phyloP scores from a whole-genome alignment of 2,329 filamentous ascomycete genomes.

The Scytalidium lignicola region DNA sequence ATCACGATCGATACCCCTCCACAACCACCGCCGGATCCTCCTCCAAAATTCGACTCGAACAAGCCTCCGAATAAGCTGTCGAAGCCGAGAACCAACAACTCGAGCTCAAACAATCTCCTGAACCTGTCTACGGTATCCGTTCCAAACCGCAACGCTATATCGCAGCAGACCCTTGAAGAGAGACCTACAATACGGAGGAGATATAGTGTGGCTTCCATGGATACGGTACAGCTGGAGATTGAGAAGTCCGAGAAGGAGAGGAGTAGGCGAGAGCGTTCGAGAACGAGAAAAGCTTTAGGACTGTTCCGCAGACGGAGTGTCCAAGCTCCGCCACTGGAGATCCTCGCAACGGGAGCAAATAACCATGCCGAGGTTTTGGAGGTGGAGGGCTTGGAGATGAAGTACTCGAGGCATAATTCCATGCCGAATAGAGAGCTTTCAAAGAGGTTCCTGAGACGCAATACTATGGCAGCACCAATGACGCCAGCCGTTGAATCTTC shows the following conservation, averaged over 20 bases:
- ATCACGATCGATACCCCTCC: constrained; percentile 1
- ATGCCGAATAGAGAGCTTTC: not conserved
- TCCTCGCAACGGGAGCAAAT: not conserved
- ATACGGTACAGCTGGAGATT: not conserved
- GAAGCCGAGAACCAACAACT: constrained; percentile 25
- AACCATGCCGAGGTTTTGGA: not conserved
- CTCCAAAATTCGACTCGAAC: constrained; percentile 13
- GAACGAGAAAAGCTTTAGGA: not conserved
- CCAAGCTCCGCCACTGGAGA: not conserved
- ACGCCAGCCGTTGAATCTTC: not conserved
- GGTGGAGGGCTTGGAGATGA: not conserved
- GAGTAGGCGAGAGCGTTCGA: not conserved
- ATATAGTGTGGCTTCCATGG: not conserved
- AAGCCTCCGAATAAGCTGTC: constrained; percentile 22
- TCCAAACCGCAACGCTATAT: not conserved
- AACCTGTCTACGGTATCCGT: constrained; percentile 1
- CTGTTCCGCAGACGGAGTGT: not conserved
- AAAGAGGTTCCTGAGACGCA: not conserved
- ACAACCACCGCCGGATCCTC: constrained; percentile 9
- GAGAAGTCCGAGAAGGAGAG: not conserved
- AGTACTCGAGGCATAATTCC: not conserved
- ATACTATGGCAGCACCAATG: not conserved
- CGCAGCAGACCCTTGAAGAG: not conserved
- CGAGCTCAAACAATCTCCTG: constrained; percentile 12
- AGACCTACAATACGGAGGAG: not conserved